Evolutionary conservation across 2,329 filamentous ascomycete species (phyloP), one percentile per base, ranked within the genome.

Genomic region (Ustulina deusta): DNA sequence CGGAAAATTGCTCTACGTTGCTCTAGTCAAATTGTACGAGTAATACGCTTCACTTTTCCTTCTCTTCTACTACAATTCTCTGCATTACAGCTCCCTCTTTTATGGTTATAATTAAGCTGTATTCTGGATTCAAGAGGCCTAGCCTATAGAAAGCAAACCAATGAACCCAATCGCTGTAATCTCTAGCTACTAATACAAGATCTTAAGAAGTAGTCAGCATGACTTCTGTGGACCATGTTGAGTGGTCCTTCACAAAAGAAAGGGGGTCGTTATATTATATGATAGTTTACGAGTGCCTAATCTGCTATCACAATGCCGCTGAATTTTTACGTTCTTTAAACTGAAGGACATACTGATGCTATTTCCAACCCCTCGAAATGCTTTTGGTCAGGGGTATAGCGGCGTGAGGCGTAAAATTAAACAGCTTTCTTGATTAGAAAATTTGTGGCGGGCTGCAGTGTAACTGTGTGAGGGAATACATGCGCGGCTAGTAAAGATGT

Each of bases 371-470:
- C 36, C 15, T 34, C 11, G 2, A 20, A 32, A 11, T 27, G 38
- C 5, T 4, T 29, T 25, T n/a, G 13, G 34, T 34, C 11, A 54
- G 22, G n/a, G 36, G 13, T 25, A 46, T 6, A 20, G 27, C 46
- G 49, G 5, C 17, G 36, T 25, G n/a, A 46, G 40, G 49, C 13
- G 29, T 46, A 6, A 34, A 46, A 13, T 46, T 32, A 20, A 42
- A 38, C 15, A 15, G 22, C 34, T 22, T 56, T 27, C 61, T 34
- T 27, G 15, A 34, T 40, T 22, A 44, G 29, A 34, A 34, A n/a
- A 63, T 25, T 11, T 34, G 52, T 44, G 54, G 49, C 25, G 15
- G 25, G 44, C 52, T 63, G 52, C 34, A 13, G 54, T 64, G 54
- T 64, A 51, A 52, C 36, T n/a, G 36, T 29, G 52, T 17, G 34